Conservation (phyloP, 495 filamentous ascomycete genomes). For the Recurvomyces mirabilis region DNA sequence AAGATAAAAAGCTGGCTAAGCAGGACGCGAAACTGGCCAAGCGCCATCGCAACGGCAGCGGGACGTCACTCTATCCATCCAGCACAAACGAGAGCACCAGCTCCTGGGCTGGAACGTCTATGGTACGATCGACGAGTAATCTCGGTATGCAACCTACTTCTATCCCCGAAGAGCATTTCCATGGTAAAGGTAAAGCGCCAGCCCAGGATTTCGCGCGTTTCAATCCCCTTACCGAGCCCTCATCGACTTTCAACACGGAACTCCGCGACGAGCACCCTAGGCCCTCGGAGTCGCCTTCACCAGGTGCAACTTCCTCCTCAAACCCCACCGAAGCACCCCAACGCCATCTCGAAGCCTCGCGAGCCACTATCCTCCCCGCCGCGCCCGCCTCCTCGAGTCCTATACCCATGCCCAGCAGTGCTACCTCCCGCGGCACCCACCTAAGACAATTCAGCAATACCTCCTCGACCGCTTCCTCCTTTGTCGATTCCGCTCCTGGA, state of each 20-base stretch:
- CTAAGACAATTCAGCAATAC: conserved; percentile 71
- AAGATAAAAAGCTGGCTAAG: conserved; percentile 60
- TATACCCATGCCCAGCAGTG: conserved; percentile 24
- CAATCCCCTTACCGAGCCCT: conserved; percentile 27
- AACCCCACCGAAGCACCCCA: conserved; percentile 24
- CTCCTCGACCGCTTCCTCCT: conserved; percentile 67
- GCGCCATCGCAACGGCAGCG: conserved; percentile 36
- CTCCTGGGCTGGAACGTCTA: conserved; percentile 10
- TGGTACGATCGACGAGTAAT: conserved; percentile 18
- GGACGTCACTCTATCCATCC: conserved; percentile 7
- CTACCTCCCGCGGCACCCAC: conserved; percentile 46
- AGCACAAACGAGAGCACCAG: conserved; percentile 21
- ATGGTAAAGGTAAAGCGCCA: conserved; percentile 71
- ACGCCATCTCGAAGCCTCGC: conserved; percentile 26
- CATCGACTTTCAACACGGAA: conserved; percentile 25
- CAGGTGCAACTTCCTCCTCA: no score
- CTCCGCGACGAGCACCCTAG: neutral
- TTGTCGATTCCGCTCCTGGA: conserved; percentile 52
- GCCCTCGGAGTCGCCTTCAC: no score
- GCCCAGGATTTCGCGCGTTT: conserved; percentile 43
- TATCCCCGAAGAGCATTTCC: conserved; percentile 20
- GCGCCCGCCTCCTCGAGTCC: conserved; percentile 22
- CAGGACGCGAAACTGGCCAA: conserved; percentile 62
- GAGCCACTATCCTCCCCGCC: conserved; percentile 27
- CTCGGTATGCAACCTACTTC: conserved; percentile 4